These are phyloP conservation scores for Porcisia deanei DNA, from an alignment of 208 protist species.

Conservation along the genomic window DNA sequence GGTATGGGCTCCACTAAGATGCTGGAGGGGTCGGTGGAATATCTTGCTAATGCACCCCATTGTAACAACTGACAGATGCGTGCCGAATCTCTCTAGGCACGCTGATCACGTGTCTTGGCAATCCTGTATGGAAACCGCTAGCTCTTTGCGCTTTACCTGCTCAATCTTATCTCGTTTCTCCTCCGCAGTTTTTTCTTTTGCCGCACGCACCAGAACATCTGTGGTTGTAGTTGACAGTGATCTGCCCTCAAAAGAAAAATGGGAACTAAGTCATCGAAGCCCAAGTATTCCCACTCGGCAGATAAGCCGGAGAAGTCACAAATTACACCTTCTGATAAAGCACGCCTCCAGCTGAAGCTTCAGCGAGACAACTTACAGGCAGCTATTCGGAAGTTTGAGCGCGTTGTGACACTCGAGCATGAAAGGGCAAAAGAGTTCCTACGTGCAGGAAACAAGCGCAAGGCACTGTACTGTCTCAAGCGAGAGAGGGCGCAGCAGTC, in stretches of 20 bases:
- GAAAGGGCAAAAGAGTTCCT: slow-evolving; percentile 68
- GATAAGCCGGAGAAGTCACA: slow-evolving; percentile 16
- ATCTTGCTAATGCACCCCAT: neutral
- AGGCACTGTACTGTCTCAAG: slow-evolving; percentile 85
- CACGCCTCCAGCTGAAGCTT: slow-evolving; percentile 81
- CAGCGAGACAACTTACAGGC: slow-evolving; percentile 76
- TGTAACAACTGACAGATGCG: neutral
- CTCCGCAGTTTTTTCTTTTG: neutral
- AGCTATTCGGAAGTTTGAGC: slow-evolving; percentile 71
- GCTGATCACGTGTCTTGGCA: neutral
- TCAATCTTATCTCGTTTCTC: neutral
- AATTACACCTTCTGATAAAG: slow-evolving; percentile 72
- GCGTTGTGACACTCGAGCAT: slow-evolving; percentile 48
- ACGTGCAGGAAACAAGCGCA: slow-evolving; percentile 60
- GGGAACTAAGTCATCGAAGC: slow-evolving; percentile 21
- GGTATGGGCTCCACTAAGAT: neutral
- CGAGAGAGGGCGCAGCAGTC: slow-evolving; percentile 56
- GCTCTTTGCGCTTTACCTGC: neutral
- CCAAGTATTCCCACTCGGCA: neutral
- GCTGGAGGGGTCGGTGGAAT: neutral
- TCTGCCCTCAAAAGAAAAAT: slow-evolving; percentile 7
- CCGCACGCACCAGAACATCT: neutral
- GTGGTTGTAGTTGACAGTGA: neutral
- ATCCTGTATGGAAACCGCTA: neutral
- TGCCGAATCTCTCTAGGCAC: neutral